Base-by-base conservation (phyloP, 2,329 filamentous ascomycete genomes). In the Colletotrichum spaethianum region DNA sequence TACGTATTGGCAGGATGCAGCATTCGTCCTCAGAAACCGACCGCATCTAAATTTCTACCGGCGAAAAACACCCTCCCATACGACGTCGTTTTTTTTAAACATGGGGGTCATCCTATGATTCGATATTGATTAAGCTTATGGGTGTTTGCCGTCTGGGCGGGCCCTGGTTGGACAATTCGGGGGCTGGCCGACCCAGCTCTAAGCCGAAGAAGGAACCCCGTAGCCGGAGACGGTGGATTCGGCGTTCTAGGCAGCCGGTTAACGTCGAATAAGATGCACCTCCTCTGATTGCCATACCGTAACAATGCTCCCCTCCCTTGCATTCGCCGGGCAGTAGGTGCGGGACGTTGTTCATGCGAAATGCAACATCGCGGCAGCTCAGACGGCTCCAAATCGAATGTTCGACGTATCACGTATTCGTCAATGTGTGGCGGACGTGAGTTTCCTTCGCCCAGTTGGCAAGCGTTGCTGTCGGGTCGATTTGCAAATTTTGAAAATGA, bases 221-320 rank as follows among this genome's bases (percentile, higher is more conserved):
- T 42, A 16, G 40, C 67, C 53, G 31, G 60, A 50, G 42, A 52
- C 16, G 40, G 46, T 55, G 40, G 56, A 40, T 38, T 18, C 56
- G 55, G 52, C 42, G 40, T 60, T 62, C 62, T 42, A 67, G 63
- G 63, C 63, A 71, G 56, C 63, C 46, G 44, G 28, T 42, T 62
- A 71, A 67, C 55, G 42, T 61, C 55, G 42, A 67, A 67, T 67
- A 26, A 50, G 40, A 40, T n/a, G 56, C 40, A 31, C 31, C 28
- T 70, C 38, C 55, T 26, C 33, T 53, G 61, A 44, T 42, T 31
- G 26, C 26, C 52, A 62, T 44, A 62, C 40, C 50, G 48, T 23
- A 67, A 56, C 42, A 50, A 31, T 57, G 46, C 28, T 50, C 4
- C 31, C 28, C 40, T 8, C 40, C 38, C 57, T 46, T 55, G 50